These are phyloP conservation scores for Colletotrichum costaricense DNA, from an alignment of 2,329 filamentous ascomycete genomes.

Conservation along the genomic window DNA sequence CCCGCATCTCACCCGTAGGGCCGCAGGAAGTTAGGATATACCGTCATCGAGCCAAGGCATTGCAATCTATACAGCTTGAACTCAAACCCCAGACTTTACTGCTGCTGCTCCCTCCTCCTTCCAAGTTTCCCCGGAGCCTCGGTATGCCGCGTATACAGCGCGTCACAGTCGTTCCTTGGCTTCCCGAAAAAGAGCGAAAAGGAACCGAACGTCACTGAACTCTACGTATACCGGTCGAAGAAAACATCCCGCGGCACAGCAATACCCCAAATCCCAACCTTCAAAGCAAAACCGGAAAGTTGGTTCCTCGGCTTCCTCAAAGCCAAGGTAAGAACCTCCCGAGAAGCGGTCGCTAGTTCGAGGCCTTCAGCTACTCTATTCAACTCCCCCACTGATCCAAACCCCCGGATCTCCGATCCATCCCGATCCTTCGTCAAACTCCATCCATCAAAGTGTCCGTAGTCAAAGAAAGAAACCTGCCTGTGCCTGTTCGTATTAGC, in stretches of 20 bases:
- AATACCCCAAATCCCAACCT: background rate
- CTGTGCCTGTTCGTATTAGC: background rate
- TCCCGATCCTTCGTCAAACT: conserved; percentile 6
- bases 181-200: background rate
- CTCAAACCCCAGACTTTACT: background rate
- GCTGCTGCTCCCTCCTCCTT: background rate
- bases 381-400: background rate
- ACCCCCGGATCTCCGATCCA: conserved; percentile 15
- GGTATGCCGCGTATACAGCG: background rate
- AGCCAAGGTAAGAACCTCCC: background rate
- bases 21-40: background rate
- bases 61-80: background rate
- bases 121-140: background rate
- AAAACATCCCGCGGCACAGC: background rate
- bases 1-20: background rate
- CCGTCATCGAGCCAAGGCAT: background rate
- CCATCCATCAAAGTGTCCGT: too few species aligned
- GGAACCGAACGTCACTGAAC: background rate
- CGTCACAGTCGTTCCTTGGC: background rate
- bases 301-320: background rate
- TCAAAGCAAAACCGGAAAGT: background rate
- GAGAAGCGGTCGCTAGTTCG: background rate
- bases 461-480: background rate
- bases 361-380: too few species aligned
- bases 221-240: background rate